Evolutionary conservation across 179 eudicot genomes (phyloP).

Genomic region (Spergularia azorica): DNA sequence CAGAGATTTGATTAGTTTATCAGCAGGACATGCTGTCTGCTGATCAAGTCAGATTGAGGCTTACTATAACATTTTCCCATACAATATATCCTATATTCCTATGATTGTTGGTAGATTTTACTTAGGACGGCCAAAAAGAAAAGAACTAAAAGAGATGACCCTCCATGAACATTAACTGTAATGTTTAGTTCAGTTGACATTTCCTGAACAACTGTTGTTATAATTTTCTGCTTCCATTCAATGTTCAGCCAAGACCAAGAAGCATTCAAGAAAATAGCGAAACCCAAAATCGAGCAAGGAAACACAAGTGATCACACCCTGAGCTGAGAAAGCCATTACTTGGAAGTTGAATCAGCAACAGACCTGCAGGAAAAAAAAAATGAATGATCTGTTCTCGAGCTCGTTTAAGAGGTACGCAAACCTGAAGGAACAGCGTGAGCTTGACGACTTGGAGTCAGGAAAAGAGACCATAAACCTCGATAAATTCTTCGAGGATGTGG

Average conservation of each 20-base stretch:
- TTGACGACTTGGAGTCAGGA: conserved; percentile 38
- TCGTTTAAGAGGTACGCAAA: conserved; percentile 58
- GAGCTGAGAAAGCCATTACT: neutral
- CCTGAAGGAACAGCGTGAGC: conserved; percentile 38
- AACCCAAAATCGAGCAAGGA: neutral
- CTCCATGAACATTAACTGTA: neutral
- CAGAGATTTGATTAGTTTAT: neutral
- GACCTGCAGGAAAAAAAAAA: conserved; percentile 29
- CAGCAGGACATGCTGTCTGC: neutral
- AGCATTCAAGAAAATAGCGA: neutral
- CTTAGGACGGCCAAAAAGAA: conserved; percentile 9
- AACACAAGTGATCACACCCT: neutral
- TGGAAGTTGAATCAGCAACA: too few species aligned
- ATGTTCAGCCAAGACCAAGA: conserved; percentile 5
- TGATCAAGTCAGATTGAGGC: conserved; percentile 23
- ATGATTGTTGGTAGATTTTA: conserved; percentile 16
- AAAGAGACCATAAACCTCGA: conserved; percentile 52
- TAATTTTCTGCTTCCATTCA: neutral
- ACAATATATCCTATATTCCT: neutral
- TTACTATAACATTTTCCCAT: neutral
- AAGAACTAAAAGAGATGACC: neutral
- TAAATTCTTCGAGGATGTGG: conserved; percentile 71
- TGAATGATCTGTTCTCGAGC: conserved; percentile 83
- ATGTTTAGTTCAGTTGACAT: neutral
- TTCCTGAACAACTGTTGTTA: neutral